A percentile compares a stretch with the other conserved stretches of the same genome.
phyloP scores from a whole-genome alignment of 345 rosid species.

The Salix dunnii region DNA sequence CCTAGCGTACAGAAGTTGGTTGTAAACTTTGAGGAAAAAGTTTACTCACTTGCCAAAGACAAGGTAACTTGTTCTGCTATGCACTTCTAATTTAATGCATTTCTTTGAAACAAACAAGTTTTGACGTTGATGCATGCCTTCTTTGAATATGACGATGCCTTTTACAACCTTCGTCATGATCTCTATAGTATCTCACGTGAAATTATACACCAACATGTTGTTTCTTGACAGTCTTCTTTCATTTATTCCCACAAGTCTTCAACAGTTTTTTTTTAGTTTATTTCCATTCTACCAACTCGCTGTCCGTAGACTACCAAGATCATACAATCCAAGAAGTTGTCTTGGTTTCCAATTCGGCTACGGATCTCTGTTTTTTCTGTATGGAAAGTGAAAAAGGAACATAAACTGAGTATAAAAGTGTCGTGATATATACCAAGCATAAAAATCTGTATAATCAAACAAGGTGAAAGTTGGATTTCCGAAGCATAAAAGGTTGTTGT shows the following conservation, averaged over 20 bases:
- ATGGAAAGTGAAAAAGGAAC: neutral
- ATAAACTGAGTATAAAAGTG: too few relatives aligned
- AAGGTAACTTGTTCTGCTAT: neutral
- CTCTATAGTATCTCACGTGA: too few relatives aligned
- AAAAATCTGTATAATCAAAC: too few relatives aligned
- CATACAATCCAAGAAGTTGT: neutral
- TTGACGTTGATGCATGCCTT: neutral
- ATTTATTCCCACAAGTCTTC: neutral
- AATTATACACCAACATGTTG: too few relatives aligned
- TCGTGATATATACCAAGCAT: too few relatives aligned
- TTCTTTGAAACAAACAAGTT: neutral
- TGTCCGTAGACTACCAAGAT: neutral
- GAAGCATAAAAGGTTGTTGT: too few relatives aligned
- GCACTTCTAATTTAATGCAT: neutral
- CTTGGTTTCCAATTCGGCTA: neutral
- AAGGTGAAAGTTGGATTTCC: too few relatives aligned
- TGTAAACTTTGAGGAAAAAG: neutral
- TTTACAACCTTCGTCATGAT: too few relatives aligned
- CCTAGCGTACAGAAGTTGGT: neutral
- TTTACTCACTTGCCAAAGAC: neutral
- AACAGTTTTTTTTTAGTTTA: neutral
- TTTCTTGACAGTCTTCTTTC: neutral
- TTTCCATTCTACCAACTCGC: neutral
- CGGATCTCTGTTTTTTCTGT: neutral
- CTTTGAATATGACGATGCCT: too few relatives aligned